Evolutionary conservation across 164 flowering plant species (phyloP), one percentile per base, ranked within the genome.

Genomic region (Annona squamosa): DNA sequence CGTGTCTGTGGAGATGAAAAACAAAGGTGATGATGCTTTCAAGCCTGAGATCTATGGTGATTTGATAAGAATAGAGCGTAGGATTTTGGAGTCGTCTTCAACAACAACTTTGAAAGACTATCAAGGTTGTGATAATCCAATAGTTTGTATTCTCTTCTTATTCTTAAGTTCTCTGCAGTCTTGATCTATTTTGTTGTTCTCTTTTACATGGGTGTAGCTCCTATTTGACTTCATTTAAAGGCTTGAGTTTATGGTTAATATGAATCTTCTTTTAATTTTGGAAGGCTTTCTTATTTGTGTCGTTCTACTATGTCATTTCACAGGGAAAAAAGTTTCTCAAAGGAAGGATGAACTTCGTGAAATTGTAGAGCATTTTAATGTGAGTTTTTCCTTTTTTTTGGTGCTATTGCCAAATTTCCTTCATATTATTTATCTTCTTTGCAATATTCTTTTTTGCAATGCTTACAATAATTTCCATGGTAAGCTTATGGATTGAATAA

Each of bases 21-120:
- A 95, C 77, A 72, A 87, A 79, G 99, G 99, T 57, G 95, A 79
- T n/a, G 99, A 95, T 80, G 95, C 98, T 70, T 95, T 89, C 79
- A 93, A 90, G 86, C 86, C 82, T 16, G 92, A 90, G 45, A 71
- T 83, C 52, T 95, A 88, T 83, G 98, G 99, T 57, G 86, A 86
- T 80, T 26, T 79, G 64, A 90, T 93, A 64, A 82, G 82, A 45
- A 71, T 93, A 62, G 98, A 93, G 72, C 91, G 99, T 44, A 83
- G 87, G 77, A 90, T 95, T 67, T 67, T 88, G 12, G 91, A 82
- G 67, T 79, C 97, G 45, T 71, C 82, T 46, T 85, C 89, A 80
- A 70, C 97, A 43, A 87, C 81, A 71, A 73, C 82, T 75, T 76
- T 95, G 43, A 95, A 93, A 79, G 90, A 93, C 75, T 72, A 70